Conservation (phyloP, 2,329 filamentous ascomycete genomes). For the Colletotrichum liriopes region DNA sequence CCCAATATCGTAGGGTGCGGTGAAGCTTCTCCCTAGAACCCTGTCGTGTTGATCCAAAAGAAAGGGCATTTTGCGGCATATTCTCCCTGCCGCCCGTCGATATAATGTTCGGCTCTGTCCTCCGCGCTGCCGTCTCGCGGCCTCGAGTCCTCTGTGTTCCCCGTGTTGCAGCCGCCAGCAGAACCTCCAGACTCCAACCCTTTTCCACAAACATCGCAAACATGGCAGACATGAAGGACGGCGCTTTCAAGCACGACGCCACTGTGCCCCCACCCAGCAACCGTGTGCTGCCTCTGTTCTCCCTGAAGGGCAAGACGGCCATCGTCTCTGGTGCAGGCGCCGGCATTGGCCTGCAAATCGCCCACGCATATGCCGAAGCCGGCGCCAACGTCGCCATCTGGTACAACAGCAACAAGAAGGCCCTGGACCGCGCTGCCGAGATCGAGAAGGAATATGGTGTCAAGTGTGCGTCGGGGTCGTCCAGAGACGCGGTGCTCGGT, state of each 20-base stretch:
- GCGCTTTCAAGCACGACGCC: conserved; percentile 72
- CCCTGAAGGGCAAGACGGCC: conserved; percentile 78
- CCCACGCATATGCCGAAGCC: conserved; percentile 76
- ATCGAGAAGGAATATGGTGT: conserved; percentile 78
- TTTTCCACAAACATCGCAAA: conserved; percentile 37
- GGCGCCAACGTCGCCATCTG: conserved; percentile 81
- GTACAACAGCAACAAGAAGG: conserved; percentile 80
- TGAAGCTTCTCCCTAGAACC: conserved; percentile 40
- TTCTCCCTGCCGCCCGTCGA: conserved; percentile 18
- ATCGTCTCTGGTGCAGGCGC: conserved; percentile 78
- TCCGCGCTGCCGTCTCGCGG: conserved; percentile 36
- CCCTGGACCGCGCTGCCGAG: conserved; percentile 72
- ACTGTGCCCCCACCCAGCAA: conserved; percentile 63
- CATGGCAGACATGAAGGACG: conserved; percentile 61
- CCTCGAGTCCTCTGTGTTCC: conserved; percentile 29
- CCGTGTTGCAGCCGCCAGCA: conserved; percentile 24
- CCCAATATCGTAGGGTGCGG: conserved; percentile 21
- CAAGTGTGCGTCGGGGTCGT: conserved; percentile 66
- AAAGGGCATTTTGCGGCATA: conserved; percentile 35
- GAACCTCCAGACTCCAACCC: conserved; percentile 31
- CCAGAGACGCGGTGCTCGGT: background rate
- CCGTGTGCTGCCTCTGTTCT: conserved; percentile 76
- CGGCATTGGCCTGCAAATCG: conserved; percentile 78
- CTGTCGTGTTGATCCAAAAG: conserved; percentile 23
- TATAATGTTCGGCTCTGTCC: conserved; percentile 41